phyloP scores from a whole-genome alignment of 371 early-diverging fungal genomes.

The Mortierella sp. region DNA sequence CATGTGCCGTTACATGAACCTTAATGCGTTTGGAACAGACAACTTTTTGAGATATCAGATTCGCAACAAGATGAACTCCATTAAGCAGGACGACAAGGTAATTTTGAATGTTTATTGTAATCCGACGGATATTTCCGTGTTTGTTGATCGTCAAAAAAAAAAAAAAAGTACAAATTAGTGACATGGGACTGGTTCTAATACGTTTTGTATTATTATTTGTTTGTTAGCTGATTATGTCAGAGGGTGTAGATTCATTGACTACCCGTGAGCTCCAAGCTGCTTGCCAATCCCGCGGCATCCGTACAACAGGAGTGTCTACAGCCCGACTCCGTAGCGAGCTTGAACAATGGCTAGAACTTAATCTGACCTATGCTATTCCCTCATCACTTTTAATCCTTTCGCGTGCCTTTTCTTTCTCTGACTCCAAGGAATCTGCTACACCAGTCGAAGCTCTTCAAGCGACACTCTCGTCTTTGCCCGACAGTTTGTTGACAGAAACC shows the following conservation, averaged over 20 bases:
- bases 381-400: constrained; percentile 92
- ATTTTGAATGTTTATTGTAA: not conserved
- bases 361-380: constrained; percentile 92
- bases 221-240: constrained; percentile 77
- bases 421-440: constrained; percentile 69
- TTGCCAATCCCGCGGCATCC: constrained; percentile 93
- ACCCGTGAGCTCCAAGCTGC: constrained; percentile 90
- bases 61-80: constrained; percentile 84
- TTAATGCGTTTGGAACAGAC: constrained; percentile 97
- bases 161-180: not conserved
- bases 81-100: constrained; percentile 90
- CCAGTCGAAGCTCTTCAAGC: constrained; percentile 90
- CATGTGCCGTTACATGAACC: constrained; percentile 94
- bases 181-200: not conserved
- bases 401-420: constrained; percentile 88
- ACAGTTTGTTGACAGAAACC: constrained; percentile 91
- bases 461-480: constrained; percentile 93
- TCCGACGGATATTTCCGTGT: not conserved
- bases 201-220: not conserved
- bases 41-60: constrained; percentile 92
- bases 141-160: no score
- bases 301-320: constrained; percentile 87
- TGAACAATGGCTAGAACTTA: constrained; percentile 95
- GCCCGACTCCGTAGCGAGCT: constrained; percentile 90
- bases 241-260: constrained; percentile 92